These are phyloP conservation scores for Kodamaea sp. DNA, from an alignment of 1,139 yeast species.

Conservation along the genomic window DNA sequence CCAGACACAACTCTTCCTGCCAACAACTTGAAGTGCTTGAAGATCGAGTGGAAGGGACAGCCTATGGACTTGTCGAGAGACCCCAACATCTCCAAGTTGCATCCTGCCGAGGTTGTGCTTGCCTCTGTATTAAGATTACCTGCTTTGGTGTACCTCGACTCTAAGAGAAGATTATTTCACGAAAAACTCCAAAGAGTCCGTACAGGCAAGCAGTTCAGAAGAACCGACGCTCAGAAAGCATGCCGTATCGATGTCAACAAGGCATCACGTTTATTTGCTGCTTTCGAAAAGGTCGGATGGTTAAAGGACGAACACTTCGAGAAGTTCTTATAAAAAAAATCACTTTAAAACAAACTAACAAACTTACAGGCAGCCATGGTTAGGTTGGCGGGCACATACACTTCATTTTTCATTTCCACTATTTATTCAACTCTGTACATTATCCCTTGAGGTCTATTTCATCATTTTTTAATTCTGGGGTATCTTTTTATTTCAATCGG, in stretches of 20 bases:
- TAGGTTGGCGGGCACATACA: background rate
- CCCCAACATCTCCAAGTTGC: conserved; percentile 69
- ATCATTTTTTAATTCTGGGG: conserved; percentile 9
- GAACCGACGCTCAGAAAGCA: conserved; percentile 97
- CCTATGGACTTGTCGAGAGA: conserved; percentile 88
- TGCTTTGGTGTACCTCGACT: conserved; percentile 83
- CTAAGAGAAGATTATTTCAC: conserved; percentile 84
- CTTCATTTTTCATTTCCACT: background rate
- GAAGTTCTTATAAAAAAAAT: conserved; percentile 46
- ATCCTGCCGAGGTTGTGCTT: conserved; percentile 87
- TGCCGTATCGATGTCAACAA: conserved; percentile 96
- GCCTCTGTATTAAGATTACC: conserved; percentile 91
- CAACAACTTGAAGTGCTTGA: conserved; percentile 66
- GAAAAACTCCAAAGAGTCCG: conserved; percentile 83
- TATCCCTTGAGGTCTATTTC: conserved; percentile 9
- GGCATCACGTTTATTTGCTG: conserved; percentile 89
- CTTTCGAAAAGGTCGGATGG: conserved; percentile 96
- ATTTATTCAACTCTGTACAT: conserved; percentile 2
- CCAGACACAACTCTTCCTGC: conserved; percentile 61
- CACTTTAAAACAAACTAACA: too few species aligned
- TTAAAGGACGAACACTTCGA: conserved; percentile 74
- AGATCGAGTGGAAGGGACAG: conserved; percentile 97
- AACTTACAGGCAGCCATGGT: background rate
- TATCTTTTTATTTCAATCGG: conserved; percentile 4
- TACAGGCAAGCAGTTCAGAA: conserved; percentile 80